Base-by-base conservation (phyloP, 139 green algal species). In the Chlamydomonas incerta region DNA sequence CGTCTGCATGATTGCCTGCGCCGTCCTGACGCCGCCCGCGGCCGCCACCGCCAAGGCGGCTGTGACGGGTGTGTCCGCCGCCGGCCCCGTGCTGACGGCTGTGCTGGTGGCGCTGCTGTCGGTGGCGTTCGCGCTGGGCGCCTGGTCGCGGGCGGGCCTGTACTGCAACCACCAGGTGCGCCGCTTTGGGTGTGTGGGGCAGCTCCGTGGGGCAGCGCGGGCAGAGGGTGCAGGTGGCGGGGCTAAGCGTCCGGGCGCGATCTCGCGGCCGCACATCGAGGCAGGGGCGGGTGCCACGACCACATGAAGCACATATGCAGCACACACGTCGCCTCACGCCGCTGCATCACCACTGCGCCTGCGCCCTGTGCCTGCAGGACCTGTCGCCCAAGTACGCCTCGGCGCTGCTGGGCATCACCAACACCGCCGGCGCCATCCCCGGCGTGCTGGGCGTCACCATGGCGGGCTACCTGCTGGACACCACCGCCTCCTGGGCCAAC, bases 81-180 rank as follows among this genome's bases (percentile, higher is more conserved):
- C 46, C 13, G 77, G 77, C 5, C 77, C 77, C 8, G 82, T 89
- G 66, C 89, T 83, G 18, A 84, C 87, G 46, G 77, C 81, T 1
- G 33, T 89, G 37, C 82, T 95, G 57, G 92, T 96, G 52, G 75
- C 28, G 31, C 87, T 95, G 26, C 86, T 99, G 50, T 95, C 96
- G 0, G 67, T 95, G 14, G 93, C 93, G 0, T 93, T 99, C 66
- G 95, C 94, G 3, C 89, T 99, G 63, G 92, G 93, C 1, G 93
- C 91, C 34, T 98, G 97, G 89, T 95, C 91, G 20, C 89, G 97
- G 33, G 94, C 94, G 24, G 97, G 97, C 0, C 92, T 99, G 76
- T 99, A 99, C 93, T 99, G 95, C 91, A 99, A 99, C 89, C 97
- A 99, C 88, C 95, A 97, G 86, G 86, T 89, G 47, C 0, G 85